phyloP scores from a whole-genome alignment of 2,329 filamentous ascomycete genomes.

The Graphiopsis chlorocephala region DNA sequence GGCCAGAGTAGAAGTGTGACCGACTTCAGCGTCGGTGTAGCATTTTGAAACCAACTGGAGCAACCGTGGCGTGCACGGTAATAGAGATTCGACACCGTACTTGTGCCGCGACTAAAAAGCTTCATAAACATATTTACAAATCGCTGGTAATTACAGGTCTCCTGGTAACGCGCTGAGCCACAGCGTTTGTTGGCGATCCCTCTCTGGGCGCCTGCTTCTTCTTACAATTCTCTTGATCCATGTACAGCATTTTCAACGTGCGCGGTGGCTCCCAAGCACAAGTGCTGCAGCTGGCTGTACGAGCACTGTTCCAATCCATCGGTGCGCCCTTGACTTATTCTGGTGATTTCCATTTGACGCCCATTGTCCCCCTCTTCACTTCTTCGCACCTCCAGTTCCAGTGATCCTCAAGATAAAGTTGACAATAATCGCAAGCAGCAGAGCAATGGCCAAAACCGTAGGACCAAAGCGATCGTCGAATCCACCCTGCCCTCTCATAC shows the following conservation, averaged over 20 bases:
- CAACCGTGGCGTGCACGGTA: not conserved
- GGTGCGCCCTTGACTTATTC: too few relatives aligned
- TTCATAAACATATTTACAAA: not conserved
- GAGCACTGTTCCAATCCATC: not conserved
- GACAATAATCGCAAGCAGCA: conserved; percentile 86
- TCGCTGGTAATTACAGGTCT: not conserved
- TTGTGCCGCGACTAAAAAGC: not conserved
- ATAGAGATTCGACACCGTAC: not conserved
- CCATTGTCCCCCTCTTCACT: not conserved
- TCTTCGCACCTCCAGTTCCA: conserved; percentile 6
- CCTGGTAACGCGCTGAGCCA: not conserved
- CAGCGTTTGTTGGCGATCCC: not conserved
- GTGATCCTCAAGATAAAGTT: conserved; percentile 84
- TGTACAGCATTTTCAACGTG: not conserved
- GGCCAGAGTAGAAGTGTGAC: not conserved
- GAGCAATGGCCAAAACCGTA: conserved; percentile 80
- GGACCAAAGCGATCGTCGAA: conserved; percentile 97
- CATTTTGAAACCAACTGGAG: not conserved
- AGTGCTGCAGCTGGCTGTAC: not conserved
- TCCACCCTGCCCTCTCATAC: conserved; percentile 85
- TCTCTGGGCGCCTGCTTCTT: not conserved
- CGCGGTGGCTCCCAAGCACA: not conserved
- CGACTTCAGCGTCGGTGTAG: not conserved
- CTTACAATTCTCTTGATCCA: not conserved
- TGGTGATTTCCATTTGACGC: not conserved